These are phyloP conservation scores for Epichloe amarillans DNA, from an alignment of 2,329 filamentous ascomycete species.

Conservation along the genomic window DNA sequence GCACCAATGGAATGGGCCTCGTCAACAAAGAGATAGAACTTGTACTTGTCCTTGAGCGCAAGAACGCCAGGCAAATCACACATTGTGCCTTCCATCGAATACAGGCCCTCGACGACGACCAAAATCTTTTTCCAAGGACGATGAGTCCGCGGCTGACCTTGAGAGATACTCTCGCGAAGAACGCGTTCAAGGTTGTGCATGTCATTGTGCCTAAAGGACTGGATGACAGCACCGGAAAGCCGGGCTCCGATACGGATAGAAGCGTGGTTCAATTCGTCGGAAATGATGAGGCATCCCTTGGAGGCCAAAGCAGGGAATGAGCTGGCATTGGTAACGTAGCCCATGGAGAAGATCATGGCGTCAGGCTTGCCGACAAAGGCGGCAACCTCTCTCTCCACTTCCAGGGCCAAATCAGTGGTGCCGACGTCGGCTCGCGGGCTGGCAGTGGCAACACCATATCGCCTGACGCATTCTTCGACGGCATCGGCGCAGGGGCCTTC, in stretches of 20 bases:
- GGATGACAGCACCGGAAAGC: constrained; percentile 87
- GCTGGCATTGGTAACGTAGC: constrained; percentile 89
- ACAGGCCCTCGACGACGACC: constrained; percentile 89
- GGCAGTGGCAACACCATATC: constrained; percentile 70
- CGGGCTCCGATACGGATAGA: constrained; percentile 93
- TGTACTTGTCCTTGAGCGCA: constrained; percentile 84
- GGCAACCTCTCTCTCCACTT: constrained; percentile 83
- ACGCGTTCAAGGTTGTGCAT: constrained; percentile 76
- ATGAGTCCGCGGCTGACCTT: constrained; percentile 95
- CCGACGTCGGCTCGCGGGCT: constrained; percentile 76
- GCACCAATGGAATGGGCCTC: constrained; percentile 95
- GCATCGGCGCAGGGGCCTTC: constrained; percentile 92
- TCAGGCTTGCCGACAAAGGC: constrained; percentile 87
- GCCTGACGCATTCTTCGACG: constrained; percentile 72
- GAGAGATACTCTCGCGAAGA: constrained; percentile 83
- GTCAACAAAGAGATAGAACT: constrained; percentile 90
- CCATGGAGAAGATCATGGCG: constrained; percentile 98
- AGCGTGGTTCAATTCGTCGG: constrained; percentile 93
- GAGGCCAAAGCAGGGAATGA: constrained; percentile 84
- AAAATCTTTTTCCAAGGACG: constrained; percentile 99
- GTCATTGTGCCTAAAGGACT: constrained; percentile 96
- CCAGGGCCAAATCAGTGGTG: constrained; percentile 73
- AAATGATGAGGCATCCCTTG: constrained; percentile 89
- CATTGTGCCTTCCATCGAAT: constrained; percentile 99
- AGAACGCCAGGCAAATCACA: constrained; percentile 89